Base-by-base conservation (phyloP, 2,329 filamentous ascomycete species). In the Lizonia empirigonia region DNA sequence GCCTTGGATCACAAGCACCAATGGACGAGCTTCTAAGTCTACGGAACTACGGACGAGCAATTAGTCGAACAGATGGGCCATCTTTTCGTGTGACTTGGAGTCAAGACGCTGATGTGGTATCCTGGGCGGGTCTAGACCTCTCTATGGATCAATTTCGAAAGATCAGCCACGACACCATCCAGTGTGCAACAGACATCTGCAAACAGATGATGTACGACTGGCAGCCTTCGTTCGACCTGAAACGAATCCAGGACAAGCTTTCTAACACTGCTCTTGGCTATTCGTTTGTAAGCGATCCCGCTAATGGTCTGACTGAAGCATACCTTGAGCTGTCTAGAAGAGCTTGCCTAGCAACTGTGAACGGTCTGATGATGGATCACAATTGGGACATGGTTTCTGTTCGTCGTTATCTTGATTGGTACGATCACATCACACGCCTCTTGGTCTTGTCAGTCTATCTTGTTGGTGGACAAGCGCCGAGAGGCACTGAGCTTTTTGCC, bases 1-100 rank as follows among this genome's bases (percentile, higher is more conserved):
- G 39, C 19, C 29, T 42, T 22, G 27, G 39, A n/a, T 42, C 27
- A 33, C n/a, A 45, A 27, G 41, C 32, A 27, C 41, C 32, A 27
- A 36, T 45, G 23, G 32, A 26, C 27, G 19, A 45, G 30, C 16
- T 45, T 23, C 19, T 45, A 13, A 45, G 41, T 23, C 22, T 45
- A 27, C 32, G 41, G 6, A 35, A 18, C 22, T 45, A 45, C 27
- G 32, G 41, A 26, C 41, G 41, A 18, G 41, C 41, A 18, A 35
- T 34, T 18, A 35, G 30, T 35, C 20, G 20, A 24, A 36, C 41
- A 8, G 32, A 45, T 26, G 32, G 41, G 20, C 41, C 32, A 26
- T 6, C 41, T n/a, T 45, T 45, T 18, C 32, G 32, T 5, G 41
- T 36, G 10, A 35, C 13, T 16, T 36, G 32, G 41, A 35, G 20